Base-by-base conservation (phyloP, 2,329 filamentous ascomycete species). In the Furcasterigmium sp. region DNA sequence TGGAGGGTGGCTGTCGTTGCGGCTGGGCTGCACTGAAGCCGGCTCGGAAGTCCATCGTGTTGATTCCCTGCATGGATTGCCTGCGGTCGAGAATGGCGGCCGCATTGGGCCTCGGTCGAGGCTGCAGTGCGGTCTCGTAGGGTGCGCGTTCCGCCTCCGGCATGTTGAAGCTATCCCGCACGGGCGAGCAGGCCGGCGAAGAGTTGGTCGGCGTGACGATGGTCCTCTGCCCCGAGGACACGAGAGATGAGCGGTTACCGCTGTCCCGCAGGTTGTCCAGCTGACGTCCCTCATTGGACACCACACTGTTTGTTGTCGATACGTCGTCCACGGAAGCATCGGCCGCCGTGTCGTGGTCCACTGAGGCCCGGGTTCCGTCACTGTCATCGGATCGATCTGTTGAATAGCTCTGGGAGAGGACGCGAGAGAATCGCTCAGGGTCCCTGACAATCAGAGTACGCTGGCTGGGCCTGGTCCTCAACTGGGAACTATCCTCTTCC, bases 171-270 rank as follows among this genome's bases (percentile, higher is more conserved):
- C 65, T 76, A 28, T 76, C 73, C 11, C 70, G 64, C 1, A 69
- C 70, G 0, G 80, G 80, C 2, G 80, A 83, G 44, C 66, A 70
- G 14, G 75, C 67, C 3, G 77, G 75, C 0, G 80, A 82, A 1
- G 78, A 81, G 23, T 67, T 71, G 15, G 73, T 69, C 0, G 80
- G 82, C 2, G 79, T 82, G 8, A 81, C 55, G 20, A 78, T 62
- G 3, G 80, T 84, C 45, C 76, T 69, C 54, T 82, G 78, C 7
- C 76, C 75, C 5, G 77, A 80, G 2, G 80, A 84, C 30, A 80
- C 67, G 48, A 71, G 76, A 0, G 80, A 84, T 5, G 80, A 65
- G 6, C 80, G 72, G 48, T 80, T 72, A 2, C 68, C 65, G 54
- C 71, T 77, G 37, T 82, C 75, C 21, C 78, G 68, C 19, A 83